phyloP scores from a whole-genome alignment of 306 rosid species.

The Quercus rubra region DNA sequence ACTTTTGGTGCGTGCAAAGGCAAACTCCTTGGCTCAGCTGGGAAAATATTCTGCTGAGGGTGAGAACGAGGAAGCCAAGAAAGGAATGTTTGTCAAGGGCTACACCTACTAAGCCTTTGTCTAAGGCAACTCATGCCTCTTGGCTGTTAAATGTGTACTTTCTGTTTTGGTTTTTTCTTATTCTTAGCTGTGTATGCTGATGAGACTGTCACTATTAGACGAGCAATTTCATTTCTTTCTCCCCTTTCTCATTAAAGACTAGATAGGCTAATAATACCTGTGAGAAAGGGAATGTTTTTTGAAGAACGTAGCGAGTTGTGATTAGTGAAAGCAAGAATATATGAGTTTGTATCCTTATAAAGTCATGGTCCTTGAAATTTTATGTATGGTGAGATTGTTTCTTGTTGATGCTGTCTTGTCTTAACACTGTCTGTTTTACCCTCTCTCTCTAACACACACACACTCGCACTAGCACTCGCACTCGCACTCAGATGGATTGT shows the following conservation, averaged over 20 bases:
- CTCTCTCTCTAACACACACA: background rate
- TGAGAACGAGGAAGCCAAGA: slow-evolving; percentile 81
- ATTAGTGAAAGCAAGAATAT: background rate
- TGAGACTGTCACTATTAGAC: slow-evolving; percentile 15
- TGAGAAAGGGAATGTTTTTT: slow-evolving; percentile 28
- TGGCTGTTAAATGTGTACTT: slow-evolving; percentile 16
- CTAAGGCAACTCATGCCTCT: background rate
- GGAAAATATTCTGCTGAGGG: slow-evolving; percentile 88
- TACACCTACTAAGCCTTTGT: slow-evolving; percentile 62
- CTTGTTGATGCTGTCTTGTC: too few relatives aligned
- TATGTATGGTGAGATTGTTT: background rate
- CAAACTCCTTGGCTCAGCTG: slow-evolving; percentile 94
- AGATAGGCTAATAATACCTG: slow-evolving; percentile 52
- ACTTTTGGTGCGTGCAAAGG: slow-evolving; percentile 89
- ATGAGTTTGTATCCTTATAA: background rate
- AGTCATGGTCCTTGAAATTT: background rate
- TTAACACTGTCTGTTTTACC: background rate
- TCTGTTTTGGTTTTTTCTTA: slow-evolving; percentile 3
- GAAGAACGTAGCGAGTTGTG: background rate
- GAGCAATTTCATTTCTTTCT: slow-evolving; percentile 18
- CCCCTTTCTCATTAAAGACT: slow-evolving; percentile 8
- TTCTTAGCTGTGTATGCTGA: slow-evolving; percentile 14
- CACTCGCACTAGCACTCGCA: too few relatives aligned
- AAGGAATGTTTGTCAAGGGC: slow-evolving; percentile 92
- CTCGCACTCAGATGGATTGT: too few relatives aligned